Evolutionary conservation across 257 asterid genomes (phyloP).

Genomic region (Fraxinus anomala): DNA sequence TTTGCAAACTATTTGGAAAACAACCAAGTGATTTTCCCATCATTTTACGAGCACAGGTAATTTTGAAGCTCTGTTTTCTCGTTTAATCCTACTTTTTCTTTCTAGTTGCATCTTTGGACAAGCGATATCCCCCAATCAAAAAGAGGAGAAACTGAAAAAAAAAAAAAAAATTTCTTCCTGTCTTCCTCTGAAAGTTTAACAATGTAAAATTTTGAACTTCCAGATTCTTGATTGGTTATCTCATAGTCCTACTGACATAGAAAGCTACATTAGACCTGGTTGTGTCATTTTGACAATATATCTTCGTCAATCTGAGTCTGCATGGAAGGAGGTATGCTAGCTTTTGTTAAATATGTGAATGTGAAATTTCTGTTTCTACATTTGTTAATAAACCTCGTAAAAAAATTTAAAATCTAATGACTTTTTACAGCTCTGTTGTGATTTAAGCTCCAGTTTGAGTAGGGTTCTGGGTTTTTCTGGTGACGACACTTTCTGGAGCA

Average conservation of each 20-base stretch:
- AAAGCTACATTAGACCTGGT: slow-evolving; percentile 93
- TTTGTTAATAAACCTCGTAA: slow-evolving; percentile 17
- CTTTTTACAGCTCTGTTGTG: slow-evolving; percentile 57
- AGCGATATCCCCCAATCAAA: neutral
- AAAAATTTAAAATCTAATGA: slow-evolving; percentile 16
- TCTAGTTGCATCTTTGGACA: neutral
- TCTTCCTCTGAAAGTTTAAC: slow-evolving; percentile 26
- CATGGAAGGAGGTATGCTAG: slow-evolving; percentile 79
- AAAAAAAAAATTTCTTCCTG: neutral
- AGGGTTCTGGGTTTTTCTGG: slow-evolving; percentile 57
- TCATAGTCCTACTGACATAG: slow-evolving; percentile 84
- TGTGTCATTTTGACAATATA: slow-evolving; percentile 74
- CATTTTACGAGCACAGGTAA: slow-evolving; percentile 71
- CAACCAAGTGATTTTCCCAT: slow-evolving; percentile 72
- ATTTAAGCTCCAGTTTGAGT: slow-evolving; percentile 64
- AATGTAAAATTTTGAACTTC: slow-evolving; percentile 28
- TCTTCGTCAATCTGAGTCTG: slow-evolving; percentile 56
- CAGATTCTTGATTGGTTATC: slow-evolving; percentile 94
- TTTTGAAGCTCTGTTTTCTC: neutral
- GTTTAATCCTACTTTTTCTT: neutral
- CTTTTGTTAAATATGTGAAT: neutral
- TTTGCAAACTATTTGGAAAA: slow-evolving; percentile 79
- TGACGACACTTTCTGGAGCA: slow-evolving; percentile 60
- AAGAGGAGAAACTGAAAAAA: neutral
- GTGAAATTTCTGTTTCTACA: neutral